Conservation (phyloP, 495 filamentous ascomycete genomes). For the Annulohypoxylon nitens region DNA sequence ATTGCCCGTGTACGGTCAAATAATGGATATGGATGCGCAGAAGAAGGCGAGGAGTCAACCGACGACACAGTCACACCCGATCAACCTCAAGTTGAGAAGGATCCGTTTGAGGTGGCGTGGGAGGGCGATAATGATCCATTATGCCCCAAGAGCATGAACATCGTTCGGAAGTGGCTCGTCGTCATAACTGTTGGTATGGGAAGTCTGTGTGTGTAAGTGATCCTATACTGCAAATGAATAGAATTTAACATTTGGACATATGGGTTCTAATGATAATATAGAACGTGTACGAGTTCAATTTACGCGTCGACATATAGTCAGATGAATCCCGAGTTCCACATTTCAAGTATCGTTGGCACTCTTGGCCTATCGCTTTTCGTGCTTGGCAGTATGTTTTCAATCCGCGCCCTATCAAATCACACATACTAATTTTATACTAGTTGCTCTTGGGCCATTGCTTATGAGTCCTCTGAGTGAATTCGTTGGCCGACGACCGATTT, state of each 20-base stretch:
- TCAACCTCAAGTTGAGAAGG: constrained; percentile 52
- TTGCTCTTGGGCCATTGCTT: constrained; percentile 79
- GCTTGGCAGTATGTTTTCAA: constrained; percentile 67
- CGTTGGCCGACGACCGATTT: constrained; percentile 88
- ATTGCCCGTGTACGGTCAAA: constrained; percentile 63
- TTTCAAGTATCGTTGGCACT: constrained; percentile 77
- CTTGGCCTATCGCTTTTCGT: constrained; percentile 85
- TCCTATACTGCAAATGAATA: background rate
- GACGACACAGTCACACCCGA: constrained; percentile 41
- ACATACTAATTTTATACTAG: constrained; percentile 38
- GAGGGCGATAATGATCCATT: constrained; percentile 77
- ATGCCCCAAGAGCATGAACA: constrained; percentile 78
- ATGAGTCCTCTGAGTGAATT: constrained; percentile 77
- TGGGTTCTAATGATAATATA: constrained; percentile 49
- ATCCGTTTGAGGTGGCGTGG: constrained; percentile 76
- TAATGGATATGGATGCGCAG: constrained; percentile 72
- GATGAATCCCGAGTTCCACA: constrained; percentile 79
- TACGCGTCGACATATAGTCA: constrained; percentile 91
- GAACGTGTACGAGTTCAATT: constrained; percentile 88
- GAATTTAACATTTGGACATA: background rate
- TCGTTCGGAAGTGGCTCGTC: constrained; percentile 81
- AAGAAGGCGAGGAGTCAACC: constrained; percentile 52
- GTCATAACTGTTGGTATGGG: constrained; percentile 76
- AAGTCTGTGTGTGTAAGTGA: constrained; percentile 85
- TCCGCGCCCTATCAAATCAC: constrained; percentile 27